Conservation (phyloP, 1,284 basidiomycete genomes). For the Leccinum angustisporum region DNA sequence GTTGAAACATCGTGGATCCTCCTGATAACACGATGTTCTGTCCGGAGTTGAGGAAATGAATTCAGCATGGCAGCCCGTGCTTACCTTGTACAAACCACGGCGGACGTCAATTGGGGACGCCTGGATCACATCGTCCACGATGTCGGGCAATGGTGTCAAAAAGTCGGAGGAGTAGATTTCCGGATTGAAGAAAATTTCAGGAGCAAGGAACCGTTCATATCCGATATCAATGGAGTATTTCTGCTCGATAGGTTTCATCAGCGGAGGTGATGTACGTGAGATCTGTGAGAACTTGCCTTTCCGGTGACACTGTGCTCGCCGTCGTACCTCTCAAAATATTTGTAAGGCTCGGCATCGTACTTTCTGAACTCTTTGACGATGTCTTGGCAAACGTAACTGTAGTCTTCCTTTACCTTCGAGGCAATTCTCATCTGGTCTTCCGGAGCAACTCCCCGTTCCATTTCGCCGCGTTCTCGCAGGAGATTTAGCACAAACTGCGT, state of each 20-base stretch:
- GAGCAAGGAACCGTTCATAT: slow-evolving; percentile 98
- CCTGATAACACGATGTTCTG: slow-evolving; percentile 94
- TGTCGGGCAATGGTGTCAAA: slow-evolving; percentile 93
- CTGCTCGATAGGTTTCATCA: slow-evolving; percentile 39
- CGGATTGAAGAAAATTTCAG: slow-evolving; percentile 99
- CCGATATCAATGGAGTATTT: slow-evolving; percentile 93
- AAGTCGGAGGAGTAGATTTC: slow-evolving; percentile 99
- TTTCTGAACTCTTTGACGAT: slow-evolving; percentile 99
- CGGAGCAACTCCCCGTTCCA: slow-evolving; percentile 73
- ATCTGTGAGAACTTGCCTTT: slow-evolving; percentile 52
- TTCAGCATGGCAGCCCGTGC: slow-evolving; percentile 3
- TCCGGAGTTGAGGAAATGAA: slow-evolving; percentile 1
- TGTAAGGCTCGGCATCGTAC: slow-evolving; percentile 95
- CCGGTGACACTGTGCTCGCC: slow-evolving; percentile 94
- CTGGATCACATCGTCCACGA: slow-evolving; percentile 97
- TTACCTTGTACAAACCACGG: slow-evolving; percentile 89
- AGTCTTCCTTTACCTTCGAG: slow-evolving; percentile 96
- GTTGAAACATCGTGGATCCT: slow-evolving; percentile 97
- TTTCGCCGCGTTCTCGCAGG: slow-evolving; percentile 94
- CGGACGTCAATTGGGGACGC: slow-evolving; percentile 95
- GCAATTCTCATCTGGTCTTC: slow-evolving; percentile 95
- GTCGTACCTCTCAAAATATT: slow-evolving; percentile 93
- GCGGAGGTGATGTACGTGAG: neutral
- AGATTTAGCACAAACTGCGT: slow-evolving; percentile 97
- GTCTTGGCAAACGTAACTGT: slow-evolving; percentile 98